Conservation (phyloP, 106 monocot genomes). For the Platanthera guangdongensis region DNA sequence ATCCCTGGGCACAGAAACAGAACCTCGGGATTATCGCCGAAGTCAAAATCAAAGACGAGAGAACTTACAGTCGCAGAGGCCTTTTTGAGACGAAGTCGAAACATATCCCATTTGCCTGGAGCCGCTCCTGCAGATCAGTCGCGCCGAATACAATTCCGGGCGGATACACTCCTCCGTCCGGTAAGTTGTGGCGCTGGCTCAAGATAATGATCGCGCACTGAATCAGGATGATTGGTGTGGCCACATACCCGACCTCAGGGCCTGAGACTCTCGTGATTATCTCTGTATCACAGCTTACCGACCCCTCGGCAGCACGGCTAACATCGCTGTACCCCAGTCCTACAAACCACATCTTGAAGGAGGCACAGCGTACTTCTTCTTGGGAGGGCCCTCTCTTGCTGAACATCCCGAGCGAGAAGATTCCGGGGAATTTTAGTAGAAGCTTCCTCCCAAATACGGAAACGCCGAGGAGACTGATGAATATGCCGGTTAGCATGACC, state of each 20-base stretch:
- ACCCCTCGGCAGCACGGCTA: slow-evolving; percentile 20
- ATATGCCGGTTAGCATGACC: slow-evolving; percentile 49
- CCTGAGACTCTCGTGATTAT: slow-evolving; percentile 81
- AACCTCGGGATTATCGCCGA: background rate
- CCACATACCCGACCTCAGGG: slow-evolving; percentile 74
- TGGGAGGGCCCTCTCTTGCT: slow-evolving; percentile 81
- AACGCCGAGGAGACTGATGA: slow-evolving; percentile 58
- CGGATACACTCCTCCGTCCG: slow-evolving; percentile 68
- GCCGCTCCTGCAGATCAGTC: slow-evolving; percentile 56
- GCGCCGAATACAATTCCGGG: slow-evolving; percentile 81
- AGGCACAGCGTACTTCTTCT: slow-evolving; percentile 70
- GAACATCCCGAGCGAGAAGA: slow-evolving; percentile 75
- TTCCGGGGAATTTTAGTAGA: slow-evolving; percentile 62
- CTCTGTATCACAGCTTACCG: slow-evolving; percentile 62
- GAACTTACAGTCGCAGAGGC: slow-evolving; percentile 1
- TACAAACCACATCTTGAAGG: slow-evolving; percentile 97
- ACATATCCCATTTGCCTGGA: slow-evolving; percentile 79
- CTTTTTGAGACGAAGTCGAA: slow-evolving; percentile 72
- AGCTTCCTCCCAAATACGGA: slow-evolving; percentile 59
- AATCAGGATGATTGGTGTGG: slow-evolving; percentile 75
- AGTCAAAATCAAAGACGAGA: background rate
- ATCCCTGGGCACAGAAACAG: background rate
- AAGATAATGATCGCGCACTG: slow-evolving; percentile 77
- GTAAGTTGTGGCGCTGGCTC: slow-evolving; percentile 47
- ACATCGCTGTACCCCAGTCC: slow-evolving; percentile 66